Evolutionary conservation across 2,329 filamentous ascomycete genomes (phyloP), one percentile per base, ranked within the genome.

Genomic region (Xylariaceae sp.): DNA sequence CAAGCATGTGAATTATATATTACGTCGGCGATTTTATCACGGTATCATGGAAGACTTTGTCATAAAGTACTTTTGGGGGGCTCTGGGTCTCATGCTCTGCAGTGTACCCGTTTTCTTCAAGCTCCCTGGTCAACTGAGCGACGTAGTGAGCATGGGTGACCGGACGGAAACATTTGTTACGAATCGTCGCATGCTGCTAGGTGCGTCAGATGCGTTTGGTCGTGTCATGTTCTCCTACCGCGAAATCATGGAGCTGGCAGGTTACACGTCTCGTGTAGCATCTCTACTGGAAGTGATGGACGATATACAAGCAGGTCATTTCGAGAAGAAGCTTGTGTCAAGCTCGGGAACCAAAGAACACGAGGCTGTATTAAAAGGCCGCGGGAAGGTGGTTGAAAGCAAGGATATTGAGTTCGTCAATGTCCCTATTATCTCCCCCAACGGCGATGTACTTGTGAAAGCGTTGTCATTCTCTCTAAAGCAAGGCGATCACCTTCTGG

Each of bases 31-130:
- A 42, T 89, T 99, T 71, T 97, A 97, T 72, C 93, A 99, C 71
- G 93, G 92, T n/a, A 88, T 99, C 67, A 97, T 97, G 93, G 94
- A 99, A 71, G 94, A 99, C 72, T 99, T 97, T 73, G 91, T 97
- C 53, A 96, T 99, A 74, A 99, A 99, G 73, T 99, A 99, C 71
- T 94, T 97, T 74, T 99, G 94, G 94, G 94, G 94, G 33, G 93
- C 94, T 2, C 73, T 99, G 36, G 94, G 94, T 1, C 81, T 99
- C 60, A 73, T 96, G 59, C 85, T 99, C 8, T 99, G 94, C 78
- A 95, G 91, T 72, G 86, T 96, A 0, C 94, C 94, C 0, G 93
- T 97, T 2, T 99, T 99, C 72, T 89, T 99, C 79, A 93, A 93
- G 72, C 82, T 97, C 15, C 92, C 92, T 0, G 89, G 89, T 1